Evolutionary conservation across 768 basidiomycete species (phyloP), one percentile per base, ranked within the genome.

Genomic region (Termitomyces sp.): DNA sequence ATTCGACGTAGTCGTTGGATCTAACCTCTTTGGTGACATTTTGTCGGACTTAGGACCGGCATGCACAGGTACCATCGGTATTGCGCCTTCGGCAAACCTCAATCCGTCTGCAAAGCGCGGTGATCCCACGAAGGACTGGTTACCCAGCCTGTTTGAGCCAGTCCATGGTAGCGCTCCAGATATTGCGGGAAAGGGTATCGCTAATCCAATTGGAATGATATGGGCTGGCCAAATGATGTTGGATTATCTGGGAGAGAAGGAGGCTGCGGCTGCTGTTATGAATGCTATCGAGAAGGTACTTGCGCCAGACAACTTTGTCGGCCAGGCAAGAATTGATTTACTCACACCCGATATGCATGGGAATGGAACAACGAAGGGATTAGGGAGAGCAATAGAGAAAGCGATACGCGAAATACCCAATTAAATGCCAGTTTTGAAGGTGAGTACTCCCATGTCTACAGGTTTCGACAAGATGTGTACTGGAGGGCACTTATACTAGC

Each of bases 81-180:
- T 83, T 45, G 84, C 83, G 14, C 82, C 82, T 17, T 81, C 83
- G 8, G 80, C 81, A 15, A 82, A 82, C 62, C 72, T 84, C 25
- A 81, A 83, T 62, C 77, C 77, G 1, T 65, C 73, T 7, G 57
- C 72, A 5, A 71, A 66, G 56, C 69, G 71, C 7, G 67, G 64
- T 11, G 70, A 74, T 48, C 76, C 75, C 3, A 74, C 73, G 2
- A 69, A 77, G 50, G 71, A 73, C 47, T 77, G 74, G 76, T 72
- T 75, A 63, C 83, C 83, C 0, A 80, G 80, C 52, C 68, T 83
- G 63, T 84, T 84, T 62, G 83, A 84, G 64, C 82, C 84, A 6
- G 80, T 84, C 11, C 83, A 84, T 63, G 84, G 84, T 14, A 81
- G 82, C 34, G 84, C 84, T 2, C 83, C 83, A 14, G 84, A 85